phyloP scores from a whole-genome alignment of 495 filamentous ascomycete species.

The Lasiosphaeria miniovina region DNA sequence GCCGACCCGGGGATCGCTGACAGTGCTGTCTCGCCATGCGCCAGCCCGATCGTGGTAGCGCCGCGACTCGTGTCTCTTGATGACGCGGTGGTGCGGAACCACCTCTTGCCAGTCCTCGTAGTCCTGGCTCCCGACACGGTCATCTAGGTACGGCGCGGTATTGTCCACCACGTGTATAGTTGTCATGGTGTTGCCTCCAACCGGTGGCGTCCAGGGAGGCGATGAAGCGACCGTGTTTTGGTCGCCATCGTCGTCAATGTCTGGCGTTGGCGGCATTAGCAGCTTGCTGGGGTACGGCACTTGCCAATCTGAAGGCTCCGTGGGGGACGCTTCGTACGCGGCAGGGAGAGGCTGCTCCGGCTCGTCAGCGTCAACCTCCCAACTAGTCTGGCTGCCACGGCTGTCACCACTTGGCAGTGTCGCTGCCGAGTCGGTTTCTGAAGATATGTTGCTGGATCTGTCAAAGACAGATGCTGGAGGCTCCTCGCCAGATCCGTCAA shows the following conservation, averaged over 20 bases:
- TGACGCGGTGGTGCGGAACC: constrained; percentile 44
- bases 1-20: constrained; percentile 46
- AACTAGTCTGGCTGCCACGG: constrained; percentile 32
- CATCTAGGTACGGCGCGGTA: not conserved
- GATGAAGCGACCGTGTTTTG: constrained; percentile 13
- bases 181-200: not conserved
- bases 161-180: not conserved
- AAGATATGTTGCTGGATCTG: constrained; percentile 65
- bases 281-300: constrained; percentile 22
- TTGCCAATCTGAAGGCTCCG: constrained; percentile 10
- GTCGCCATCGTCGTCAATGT: constrained; percentile 18
- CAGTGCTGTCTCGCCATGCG: constrained; percentile 44
- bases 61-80: constrained; percentile 36
- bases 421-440: constrained; percentile 43
- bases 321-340: constrained; percentile 4
- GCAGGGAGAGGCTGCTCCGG: constrained; percentile 12
- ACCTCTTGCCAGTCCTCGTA: constrained; percentile 22
- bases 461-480: constrained; percentile 67
- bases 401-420: constrained; percentile 31
- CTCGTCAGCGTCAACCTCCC: constrained; percentile 18
- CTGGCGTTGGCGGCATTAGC: constrained; percentile 24
- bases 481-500: constrained; percentile 42
- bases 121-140: not conserved
- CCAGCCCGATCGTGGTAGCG: constrained; percentile 49
- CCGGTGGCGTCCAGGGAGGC: not conserved